phyloP scores from a whole-genome alignment of 2,329 filamentous ascomycete genomes.

The Colletotrichum scovillei region DNA sequence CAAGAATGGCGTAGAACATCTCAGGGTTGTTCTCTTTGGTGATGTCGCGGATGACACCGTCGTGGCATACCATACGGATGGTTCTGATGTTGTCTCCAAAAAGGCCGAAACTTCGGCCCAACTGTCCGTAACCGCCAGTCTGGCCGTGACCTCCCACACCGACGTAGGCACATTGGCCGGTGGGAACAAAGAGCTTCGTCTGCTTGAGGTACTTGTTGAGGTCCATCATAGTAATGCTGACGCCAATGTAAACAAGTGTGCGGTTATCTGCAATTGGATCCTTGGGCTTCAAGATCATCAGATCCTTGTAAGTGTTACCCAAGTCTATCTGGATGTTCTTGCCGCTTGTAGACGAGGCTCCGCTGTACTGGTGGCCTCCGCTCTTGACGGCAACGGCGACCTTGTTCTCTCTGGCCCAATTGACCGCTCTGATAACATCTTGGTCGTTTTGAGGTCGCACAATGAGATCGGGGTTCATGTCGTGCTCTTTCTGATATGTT shows the following conservation, averaged over 20 bases:
- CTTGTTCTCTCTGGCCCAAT: constrained; percentile 52
- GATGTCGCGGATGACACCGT: constrained; percentile 57
- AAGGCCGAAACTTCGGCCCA: constrained; percentile 62
- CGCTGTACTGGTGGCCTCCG: constrained; percentile 62
- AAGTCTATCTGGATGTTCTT: constrained; percentile 60
- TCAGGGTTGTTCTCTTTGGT: constrained; percentile 62
- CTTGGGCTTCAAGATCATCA: constrained; percentile 42
- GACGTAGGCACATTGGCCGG: constrained; percentile 58
- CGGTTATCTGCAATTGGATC: constrained; percentile 48
- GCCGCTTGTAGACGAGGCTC: constrained; percentile 57
- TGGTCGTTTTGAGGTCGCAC: constrained; percentile 54
- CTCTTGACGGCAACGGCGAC: constrained; percentile 57
- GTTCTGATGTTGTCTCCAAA: constrained; percentile 64
- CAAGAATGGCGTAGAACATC: constrained; percentile 68
- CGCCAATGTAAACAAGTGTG: constrained; percentile 50
- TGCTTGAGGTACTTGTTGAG: constrained; percentile 55
- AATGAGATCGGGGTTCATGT: constrained; percentile 57
- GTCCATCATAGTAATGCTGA: constrained; percentile 54
- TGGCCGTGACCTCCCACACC: constrained; percentile 60
- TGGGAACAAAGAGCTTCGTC: constrained; percentile 56
- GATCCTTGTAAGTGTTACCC: constrained; percentile 49
- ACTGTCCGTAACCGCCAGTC: constrained; percentile 59
- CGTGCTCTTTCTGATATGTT: constrained; percentile 51
- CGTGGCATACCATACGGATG: constrained; percentile 58
- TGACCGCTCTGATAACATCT: constrained; percentile 53